A percentile compares a stretch with the other conserved stretches of the same genome.
Conservation (phyloP, 2,329 filamentous ascomycete species). For the Epichloe scottii region DNA sequence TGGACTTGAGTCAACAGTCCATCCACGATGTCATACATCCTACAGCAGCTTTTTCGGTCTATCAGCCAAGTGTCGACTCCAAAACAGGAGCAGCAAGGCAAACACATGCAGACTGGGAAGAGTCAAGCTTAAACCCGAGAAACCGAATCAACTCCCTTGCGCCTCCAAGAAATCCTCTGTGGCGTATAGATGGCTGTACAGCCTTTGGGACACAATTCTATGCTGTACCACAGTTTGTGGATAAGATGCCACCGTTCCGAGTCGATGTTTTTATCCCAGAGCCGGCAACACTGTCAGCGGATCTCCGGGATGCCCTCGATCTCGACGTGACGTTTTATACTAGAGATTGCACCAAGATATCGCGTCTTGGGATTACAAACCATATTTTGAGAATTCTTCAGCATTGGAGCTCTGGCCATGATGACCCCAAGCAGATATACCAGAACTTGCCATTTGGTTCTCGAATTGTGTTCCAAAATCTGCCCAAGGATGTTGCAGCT, state of each 20-base stretch:
- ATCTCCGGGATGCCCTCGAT: slow-evolving; percentile 32
- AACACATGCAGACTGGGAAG: slow-evolving; percentile 25
- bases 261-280: slow-evolving; percentile 47
- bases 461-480: slow-evolving; percentile 39
- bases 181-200: slow-evolving; percentile 47
- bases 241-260: slow-evolving; percentile 34
- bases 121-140: slow-evolving; percentile 44
- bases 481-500: slow-evolving; percentile 33
- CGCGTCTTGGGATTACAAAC: slow-evolving; percentile 36
- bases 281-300: slow-evolving; percentile 25
- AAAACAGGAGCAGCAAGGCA: slow-evolving; percentile 1
- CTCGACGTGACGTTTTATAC: slow-evolving; percentile 42
- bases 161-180: slow-evolving; percentile 30
- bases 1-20: slow-evolving; percentile 40
- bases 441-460: slow-evolving; percentile 42
- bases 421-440: slow-evolving; percentile 25
- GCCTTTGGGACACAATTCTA: slow-evolving; percentile 46
- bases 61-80: neutral
- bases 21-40: slow-evolving; percentile 46
- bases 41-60: slow-evolving; percentile 36
- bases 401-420: slow-evolving; percentile 29
- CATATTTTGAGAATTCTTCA: slow-evolving; percentile 44
- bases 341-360: slow-evolving; percentile 35
- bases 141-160: slow-evolving; percentile 47
- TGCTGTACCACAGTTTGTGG: slow-evolving; percentile 39